Evolutionary conservation across 225 moss, liverwort and hornwort genomes (phyloP).

Genomic region (Thuidium tamariscinum): DNA sequence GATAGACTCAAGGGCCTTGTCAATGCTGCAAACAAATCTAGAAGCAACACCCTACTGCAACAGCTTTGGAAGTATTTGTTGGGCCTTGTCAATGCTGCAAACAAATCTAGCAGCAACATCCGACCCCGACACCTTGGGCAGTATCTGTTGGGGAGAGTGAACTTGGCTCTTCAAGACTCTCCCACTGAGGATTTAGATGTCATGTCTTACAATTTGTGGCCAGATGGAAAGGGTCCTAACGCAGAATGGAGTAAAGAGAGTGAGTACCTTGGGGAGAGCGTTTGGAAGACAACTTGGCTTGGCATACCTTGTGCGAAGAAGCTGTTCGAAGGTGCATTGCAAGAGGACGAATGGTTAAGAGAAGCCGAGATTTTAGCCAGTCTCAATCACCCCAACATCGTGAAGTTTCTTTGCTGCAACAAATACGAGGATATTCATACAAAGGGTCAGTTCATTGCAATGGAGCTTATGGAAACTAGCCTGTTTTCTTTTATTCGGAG

Average conservation of each 20-base stretch:
- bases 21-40: not conserved
- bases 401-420: not conserved
- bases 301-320: not conserved
- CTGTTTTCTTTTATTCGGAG: not conserved
- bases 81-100: not conserved
- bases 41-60: not conserved
- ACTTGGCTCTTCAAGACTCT: not conserved
- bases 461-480: not conserved
- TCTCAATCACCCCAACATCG: not conserved
- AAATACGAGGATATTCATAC: not conserved
- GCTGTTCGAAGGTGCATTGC: accelerated
- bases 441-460: not conserved
- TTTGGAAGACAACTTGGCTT: not conserved
- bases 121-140: not conserved
- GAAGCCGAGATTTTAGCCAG: not conserved
- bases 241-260: not conserved
- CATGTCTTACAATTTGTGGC: not conserved
- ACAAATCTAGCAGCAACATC: not conserved
- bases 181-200: not conserved
- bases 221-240: not conserved
- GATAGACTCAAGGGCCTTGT: not conserved
- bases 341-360: accelerated
- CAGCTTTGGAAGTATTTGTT: not conserved
- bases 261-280: not conserved
- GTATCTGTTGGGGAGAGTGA: not conserved